These are phyloP conservation scores for Casuarina cunninghamiana DNA, from an alignment of 306 rosid genomes.

Conservation along the genomic window DNA sequence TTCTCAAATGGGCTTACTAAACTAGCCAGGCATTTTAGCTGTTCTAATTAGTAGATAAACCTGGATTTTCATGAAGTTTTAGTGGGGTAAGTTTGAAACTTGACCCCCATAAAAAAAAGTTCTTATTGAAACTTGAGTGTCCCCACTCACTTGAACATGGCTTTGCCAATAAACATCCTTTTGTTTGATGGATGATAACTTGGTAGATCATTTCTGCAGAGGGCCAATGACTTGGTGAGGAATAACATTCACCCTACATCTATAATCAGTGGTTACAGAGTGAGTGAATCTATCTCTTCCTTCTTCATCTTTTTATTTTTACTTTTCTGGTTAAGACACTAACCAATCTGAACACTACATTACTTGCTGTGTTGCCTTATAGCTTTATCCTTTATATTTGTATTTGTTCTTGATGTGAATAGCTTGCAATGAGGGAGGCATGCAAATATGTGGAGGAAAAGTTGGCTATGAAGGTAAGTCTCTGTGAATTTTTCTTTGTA, in stretches of 20 bases:
- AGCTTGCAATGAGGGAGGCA: conserved; percentile 99
- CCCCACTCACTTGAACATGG: neutral
- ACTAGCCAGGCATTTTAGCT: neutral
- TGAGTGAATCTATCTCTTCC: conserved; percentile 26
- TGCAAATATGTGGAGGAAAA: conserved; percentile 89
- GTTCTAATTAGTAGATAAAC: neutral
- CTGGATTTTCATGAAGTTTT: neutral
- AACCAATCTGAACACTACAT: neutral
- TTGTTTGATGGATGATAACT: conserved; percentile 3
- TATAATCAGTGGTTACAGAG: conserved; percentile 94
- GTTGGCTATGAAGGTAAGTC: conserved; percentile 70
- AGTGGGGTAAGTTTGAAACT: neutral
- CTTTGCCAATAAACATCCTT: neutral
- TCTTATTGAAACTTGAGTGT: neutral
- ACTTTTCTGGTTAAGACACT: neutral
- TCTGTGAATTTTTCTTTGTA: conserved; percentile 6
- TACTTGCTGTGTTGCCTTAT: conserved; percentile 11
- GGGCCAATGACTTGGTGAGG: conserved; percentile 95
- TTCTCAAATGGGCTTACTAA: neutral
- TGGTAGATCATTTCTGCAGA: conserved; percentile 41
- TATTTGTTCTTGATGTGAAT: conserved; percentile 18
- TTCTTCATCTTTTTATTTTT: neutral
- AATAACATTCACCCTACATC: conserved; percentile 97
- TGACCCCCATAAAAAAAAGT: neutral
- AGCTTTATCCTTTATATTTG: neutral